Conservation (phyloP, 164 flowering plant genomes). For the Dillenia turbinata region DNA sequence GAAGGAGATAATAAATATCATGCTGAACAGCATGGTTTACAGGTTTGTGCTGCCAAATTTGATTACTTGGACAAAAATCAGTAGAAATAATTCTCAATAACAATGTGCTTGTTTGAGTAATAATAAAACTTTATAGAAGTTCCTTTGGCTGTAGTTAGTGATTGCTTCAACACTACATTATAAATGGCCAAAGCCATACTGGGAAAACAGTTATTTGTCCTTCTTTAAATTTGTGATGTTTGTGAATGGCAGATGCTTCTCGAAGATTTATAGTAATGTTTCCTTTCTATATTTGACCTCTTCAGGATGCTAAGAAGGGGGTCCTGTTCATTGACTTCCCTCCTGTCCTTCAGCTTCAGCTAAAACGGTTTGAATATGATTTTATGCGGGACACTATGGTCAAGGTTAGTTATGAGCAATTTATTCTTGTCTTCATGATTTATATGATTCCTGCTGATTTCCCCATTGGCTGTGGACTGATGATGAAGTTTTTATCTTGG, state of each 20-base stretch:
- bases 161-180: too few relatives aligned
- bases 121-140: too few relatives aligned
- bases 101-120: too few relatives aligned
- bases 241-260: background rate
- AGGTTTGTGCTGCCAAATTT: slow-evolving; percentile 11
- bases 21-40: slow-evolving; percentile 30
- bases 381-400: slow-evolving; percentile 75
- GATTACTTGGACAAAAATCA: too few relatives aligned
- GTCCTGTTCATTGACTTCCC: slow-evolving; percentile 60
- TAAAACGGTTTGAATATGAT: slow-evolving; percentile 68
- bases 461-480: background rate
- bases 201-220: too few relatives aligned
- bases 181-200: too few relatives aligned
- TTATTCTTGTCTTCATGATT: too few relatives aligned
- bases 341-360: slow-evolving; percentile 70
- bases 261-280: background rate
- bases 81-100: too few relatives aligned
- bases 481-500: too few relatives aligned
- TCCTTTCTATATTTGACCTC: slow-evolving; percentile 1
- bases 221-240: too few relatives aligned
- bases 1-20: slow-evolving; percentile 38
- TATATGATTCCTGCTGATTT: too few relatives aligned
- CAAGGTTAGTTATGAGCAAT: slow-evolving; percentile 37
- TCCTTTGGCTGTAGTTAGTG: too few relatives aligned
- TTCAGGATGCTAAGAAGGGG: slow-evolving; percentile 68